Evolutionary conservation across 345 rosid genomes (phyloP).

Genomic region (Anastatica hierochuntica): DNA sequence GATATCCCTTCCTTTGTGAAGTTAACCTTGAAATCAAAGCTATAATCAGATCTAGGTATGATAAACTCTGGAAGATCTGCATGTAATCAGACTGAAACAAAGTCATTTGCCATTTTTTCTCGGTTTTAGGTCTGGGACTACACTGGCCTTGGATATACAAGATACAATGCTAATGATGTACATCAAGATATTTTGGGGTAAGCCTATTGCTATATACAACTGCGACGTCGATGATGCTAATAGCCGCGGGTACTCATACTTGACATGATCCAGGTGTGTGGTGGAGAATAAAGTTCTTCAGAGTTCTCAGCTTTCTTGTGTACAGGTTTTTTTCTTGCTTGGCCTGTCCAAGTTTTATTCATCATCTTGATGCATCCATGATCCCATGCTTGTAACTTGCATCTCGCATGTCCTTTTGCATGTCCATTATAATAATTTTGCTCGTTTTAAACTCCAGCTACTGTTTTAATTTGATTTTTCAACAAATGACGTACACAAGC

Average conservation of each 20-base stretch:
- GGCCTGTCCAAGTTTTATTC: background rate
- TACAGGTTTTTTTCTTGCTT: conserved; percentile 43
- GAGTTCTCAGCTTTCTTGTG: conserved; percentile 52
- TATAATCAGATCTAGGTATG: background rate
- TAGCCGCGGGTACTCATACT: conserved; percentile 9
- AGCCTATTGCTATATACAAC: conserved; percentile 14
- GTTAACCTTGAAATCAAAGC: background rate
- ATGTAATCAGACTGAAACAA: background rate
- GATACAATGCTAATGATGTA: conserved; percentile 69
- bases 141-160: conserved; percentile 84
- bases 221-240: background rate
- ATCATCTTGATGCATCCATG: background rate
- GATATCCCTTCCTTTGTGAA: background rate
- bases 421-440: too few species aligned
- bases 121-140: conserved; percentile 84
- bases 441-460: too few species aligned
- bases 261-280: conserved; percentile 54
- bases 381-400: conserved; percentile 10
- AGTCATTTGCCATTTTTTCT: background rate
- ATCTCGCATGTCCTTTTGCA: too few species aligned
- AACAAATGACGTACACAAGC: too few species aligned
- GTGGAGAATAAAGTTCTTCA: conserved; percentile 97
- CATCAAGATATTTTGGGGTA: conserved; percentile 73
- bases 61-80: background rate
- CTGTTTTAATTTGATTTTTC: too few species aligned